A percentile compares a stretch with the other conserved stretches of the same genome.
Evolutionary conservation across 2,329 filamentous ascomycete species (phyloP).

Genomic region (Zymoseptoria ardabiliae): DNA sequence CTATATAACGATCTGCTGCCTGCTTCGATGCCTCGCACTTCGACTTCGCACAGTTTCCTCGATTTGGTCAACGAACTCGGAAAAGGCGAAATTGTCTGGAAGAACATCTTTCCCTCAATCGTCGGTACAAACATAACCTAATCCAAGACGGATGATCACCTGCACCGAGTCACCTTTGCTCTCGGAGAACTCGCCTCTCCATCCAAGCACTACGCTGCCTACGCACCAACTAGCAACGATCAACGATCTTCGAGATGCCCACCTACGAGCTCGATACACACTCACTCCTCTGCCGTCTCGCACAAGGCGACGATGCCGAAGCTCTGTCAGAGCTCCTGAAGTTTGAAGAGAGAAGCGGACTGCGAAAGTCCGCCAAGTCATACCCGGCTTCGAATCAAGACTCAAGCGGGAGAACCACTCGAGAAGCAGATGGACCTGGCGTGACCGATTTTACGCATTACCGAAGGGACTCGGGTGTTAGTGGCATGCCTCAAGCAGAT

Average conservation of each 20-base stretch:
- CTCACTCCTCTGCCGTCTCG: constrained; percentile 14
- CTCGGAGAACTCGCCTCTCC: not conserved
- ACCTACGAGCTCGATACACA: constrained; percentile 19
- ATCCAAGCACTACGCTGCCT: not conserved
- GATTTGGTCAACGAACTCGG: not conserved
- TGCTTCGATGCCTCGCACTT: not conserved
- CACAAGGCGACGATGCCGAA: constrained; percentile 9
- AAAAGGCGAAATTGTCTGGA: not conserved
- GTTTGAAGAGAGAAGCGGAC: not conserved
- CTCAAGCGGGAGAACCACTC: not conserved
- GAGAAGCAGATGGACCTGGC: not conserved
- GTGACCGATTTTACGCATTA: not conserved
- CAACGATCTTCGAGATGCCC: constrained; percentile 8
- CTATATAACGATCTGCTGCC: not conserved
- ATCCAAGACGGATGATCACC: not conserved
- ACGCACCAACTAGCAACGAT: not conserved
- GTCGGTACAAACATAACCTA: not conserved
- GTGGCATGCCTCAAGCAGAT: not conserved
- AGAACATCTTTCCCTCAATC: not conserved
- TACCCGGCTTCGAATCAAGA: not conserved
- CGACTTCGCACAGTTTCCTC: not conserved
- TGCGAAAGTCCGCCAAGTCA: not conserved
- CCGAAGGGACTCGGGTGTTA: not conserved
- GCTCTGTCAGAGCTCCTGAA: not conserved
- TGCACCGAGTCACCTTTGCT: not conserved